Base-by-base conservation (phyloP, 805 yeast genomes). In the Hanseniaspora lachancei region DNA sequence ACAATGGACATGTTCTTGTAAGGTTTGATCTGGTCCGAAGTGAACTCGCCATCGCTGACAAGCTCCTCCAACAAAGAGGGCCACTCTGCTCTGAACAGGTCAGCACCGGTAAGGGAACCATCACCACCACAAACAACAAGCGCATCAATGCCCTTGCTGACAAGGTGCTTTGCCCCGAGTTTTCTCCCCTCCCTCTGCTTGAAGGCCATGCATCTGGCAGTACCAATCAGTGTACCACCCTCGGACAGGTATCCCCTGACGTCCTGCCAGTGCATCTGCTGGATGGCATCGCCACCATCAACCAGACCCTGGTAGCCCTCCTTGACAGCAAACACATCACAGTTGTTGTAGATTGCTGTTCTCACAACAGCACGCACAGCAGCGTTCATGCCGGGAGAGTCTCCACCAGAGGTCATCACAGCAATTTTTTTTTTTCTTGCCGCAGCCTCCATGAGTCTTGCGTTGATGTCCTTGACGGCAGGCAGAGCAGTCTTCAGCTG, bases 381-480 rank as follows among this genome's bases (percentile, higher is more conserved):
- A 5, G 97, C 91, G 70, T 89, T 88, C 98, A 93, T 93, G 64
- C 99, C 99, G 34, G 95, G 98, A 54, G 97, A 86, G 68, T 93
- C 99, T 70, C 99, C 98, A 63, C 98, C 98, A 0, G 96, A 87
- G 6, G 97, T 93, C 91, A 93, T 89, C 51, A 93, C 93, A 5
- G 95, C 98, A 60, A 93, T 86, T 62, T 81, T 79, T 69, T 80
- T 72, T 63, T 70, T 68, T n/a, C 32, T 58, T 58, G 3, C 3
- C 5, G 23, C 12, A 27, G 29, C 2, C 2, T 29, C 34, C 23
- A n/a, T 24, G n/a, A 44, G 48, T 13, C 6, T 16, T 6, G 47
- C 32, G 10, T 43, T 43, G 47, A 43, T 43, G 7, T 43, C 47
- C 32, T 23, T 44, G 15, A 44, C 9, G 16, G 23, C 38, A 24